Conservation (phyloP, 768 basidiomycete genomes). For the Boletus subparvulus region DNA sequence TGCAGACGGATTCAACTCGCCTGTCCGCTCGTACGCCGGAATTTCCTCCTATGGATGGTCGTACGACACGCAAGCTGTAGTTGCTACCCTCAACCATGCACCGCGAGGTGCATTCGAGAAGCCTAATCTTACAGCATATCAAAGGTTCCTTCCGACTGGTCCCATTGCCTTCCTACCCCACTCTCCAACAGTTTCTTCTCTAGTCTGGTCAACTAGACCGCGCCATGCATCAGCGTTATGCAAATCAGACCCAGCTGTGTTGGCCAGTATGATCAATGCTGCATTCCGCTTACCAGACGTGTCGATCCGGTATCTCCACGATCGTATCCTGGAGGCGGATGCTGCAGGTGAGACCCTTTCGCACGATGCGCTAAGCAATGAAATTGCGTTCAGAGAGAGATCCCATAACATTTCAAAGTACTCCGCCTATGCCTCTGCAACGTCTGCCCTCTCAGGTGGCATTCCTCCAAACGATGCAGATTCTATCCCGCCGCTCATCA, state of each 20-base stretch:
- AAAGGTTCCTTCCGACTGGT: constrained; percentile 92
- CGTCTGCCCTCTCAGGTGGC: constrained; percentile 37
- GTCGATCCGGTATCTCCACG: constrained; percentile 67
- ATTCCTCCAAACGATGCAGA: constrained; percentile 64
- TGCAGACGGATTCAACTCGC: constrained; percentile 94
- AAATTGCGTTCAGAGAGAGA: constrained; percentile 71
- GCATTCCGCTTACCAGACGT: constrained; percentile 83
- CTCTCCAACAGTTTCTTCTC: constrained; percentile 70
- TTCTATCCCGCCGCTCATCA: constrained; percentile 71
- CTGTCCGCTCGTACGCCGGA: constrained; percentile 81
- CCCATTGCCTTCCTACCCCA: constrained; percentile 95
- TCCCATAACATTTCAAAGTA: constrained; percentile 63
- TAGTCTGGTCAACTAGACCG: constrained; percentile 94
- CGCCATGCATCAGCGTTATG: constrained; percentile 70
- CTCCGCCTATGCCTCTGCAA: constrained; percentile 60
- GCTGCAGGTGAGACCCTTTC: constrained; percentile 46
- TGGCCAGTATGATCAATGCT: constrained; percentile 81
- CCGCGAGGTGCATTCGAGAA: constrained; percentile 60
- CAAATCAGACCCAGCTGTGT: constrained; percentile 57
- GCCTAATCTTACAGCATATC: constrained; percentile 82
- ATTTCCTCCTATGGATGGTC: constrained; percentile 91
- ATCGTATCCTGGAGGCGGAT: constrained; percentile 57
- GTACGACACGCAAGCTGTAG: constrained; percentile 86
- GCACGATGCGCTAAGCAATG: constrained; percentile 49
- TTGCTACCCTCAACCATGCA: constrained; percentile 80